Conservation (phyloP, 164 flowering plant genomes). For the Akebia trifoliata region DNA sequence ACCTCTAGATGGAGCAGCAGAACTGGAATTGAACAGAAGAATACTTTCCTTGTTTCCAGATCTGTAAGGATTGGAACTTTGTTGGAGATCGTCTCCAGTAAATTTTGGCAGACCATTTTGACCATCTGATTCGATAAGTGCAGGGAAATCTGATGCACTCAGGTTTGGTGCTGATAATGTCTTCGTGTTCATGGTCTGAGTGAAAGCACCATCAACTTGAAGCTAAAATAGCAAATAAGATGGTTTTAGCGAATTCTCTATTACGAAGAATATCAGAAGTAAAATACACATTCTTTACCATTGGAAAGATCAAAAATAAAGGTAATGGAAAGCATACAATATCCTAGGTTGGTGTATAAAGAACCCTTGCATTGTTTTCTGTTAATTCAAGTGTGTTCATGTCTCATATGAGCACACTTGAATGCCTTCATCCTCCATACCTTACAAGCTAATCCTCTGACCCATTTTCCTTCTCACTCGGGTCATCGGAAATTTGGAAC, state of each 20-base stretch:
- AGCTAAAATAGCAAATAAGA: constrained; percentile 51
- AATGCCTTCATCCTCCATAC: too few species aligned
- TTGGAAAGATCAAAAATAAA: neutral
- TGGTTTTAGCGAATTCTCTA: neutral
- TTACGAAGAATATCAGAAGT: neutral
- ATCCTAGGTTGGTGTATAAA: too few species aligned
- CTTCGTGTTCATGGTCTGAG: constrained; percentile 62
- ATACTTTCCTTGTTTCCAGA: constrained; percentile 58
- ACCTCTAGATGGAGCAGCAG: constrained; percentile 55
- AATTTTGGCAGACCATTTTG: constrained; percentile 46
- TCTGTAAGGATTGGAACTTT: constrained; percentile 39
- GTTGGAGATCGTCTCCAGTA: constrained; percentile 56
- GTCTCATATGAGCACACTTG: too few species aligned
- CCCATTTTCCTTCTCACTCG: too few species aligned
- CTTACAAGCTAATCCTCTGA: too few species aligned
- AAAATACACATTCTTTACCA: too few species aligned
- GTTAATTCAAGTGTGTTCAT: too few species aligned
- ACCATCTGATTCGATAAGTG: constrained; percentile 51
- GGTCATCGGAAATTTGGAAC: too few species aligned
- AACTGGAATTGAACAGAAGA: constrained; percentile 53
- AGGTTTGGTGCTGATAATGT: constrained; percentile 72
- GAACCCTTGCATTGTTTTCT: too few species aligned
- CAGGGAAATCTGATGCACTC: constrained; percentile 74
- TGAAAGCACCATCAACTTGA: constrained; percentile 76
- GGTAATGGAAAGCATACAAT: neutral